Evolutionary conservation across 345 rosid genomes (phyloP).

Genomic region (Stellera chamaejasme): DNA sequence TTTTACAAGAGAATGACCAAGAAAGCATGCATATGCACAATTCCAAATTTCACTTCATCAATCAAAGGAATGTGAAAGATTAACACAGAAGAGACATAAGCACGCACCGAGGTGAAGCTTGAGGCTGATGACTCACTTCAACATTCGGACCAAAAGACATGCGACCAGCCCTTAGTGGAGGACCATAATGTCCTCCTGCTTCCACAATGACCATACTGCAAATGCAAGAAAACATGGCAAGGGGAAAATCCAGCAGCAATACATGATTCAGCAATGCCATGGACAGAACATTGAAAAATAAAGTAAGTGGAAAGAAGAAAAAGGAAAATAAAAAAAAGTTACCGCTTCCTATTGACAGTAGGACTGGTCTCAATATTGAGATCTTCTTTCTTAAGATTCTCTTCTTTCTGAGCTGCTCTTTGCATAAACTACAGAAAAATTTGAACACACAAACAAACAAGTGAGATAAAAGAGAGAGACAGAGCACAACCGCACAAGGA

Average conservation of each 20-base stretch:
- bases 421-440: constrained; percentile 64
- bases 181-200: constrained; percentile 40
- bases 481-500: too few species aligned
- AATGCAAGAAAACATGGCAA: constrained; percentile 3
- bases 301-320: not conserved
- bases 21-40: too few species aligned
- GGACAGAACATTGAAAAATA: constrained; percentile 1
- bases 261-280: constrained; percentile 1
- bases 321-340: not conserved
- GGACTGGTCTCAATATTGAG: constrained; percentile 36
- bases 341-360: constrained; percentile 55
- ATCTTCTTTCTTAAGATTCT: constrained; percentile 44
- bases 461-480: constrained; percentile 9
- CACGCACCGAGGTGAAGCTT: constrained; percentile 40
- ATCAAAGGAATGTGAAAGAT: not conserved
- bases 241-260: not conserved
- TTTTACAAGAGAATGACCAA: too few species aligned
- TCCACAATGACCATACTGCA: constrained; percentile 80
- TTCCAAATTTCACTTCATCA: too few species aligned
- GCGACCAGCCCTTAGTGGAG: constrained; percentile 92
- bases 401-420: constrained; percentile 58
- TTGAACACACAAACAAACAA: not conserved
- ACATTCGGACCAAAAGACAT: constrained; percentile 95
- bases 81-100: not conserved
- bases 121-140: constrained; percentile 62